These are phyloP conservation scores for Stephania japonica DNA, from an alignment of 164 flowering plant species.

Conservation along the genomic window DNA sequence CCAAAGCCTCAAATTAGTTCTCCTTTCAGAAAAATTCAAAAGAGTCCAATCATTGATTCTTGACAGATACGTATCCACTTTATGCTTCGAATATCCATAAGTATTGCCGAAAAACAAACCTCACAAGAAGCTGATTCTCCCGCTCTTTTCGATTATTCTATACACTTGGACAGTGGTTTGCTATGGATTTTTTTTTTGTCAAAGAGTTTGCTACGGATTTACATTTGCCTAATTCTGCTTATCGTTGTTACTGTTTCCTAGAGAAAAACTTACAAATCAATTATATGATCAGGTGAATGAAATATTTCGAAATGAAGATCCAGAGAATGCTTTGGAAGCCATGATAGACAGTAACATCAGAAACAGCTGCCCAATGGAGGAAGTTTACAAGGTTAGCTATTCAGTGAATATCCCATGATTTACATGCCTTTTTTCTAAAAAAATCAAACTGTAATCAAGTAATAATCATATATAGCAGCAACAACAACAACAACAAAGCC, in stretches of 20 bases:
- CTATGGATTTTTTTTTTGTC: no score
- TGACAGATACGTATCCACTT: not conserved
- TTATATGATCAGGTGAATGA: constrained; percentile 33
- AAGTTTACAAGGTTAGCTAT: constrained; percentile 45
- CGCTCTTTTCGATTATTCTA: not conserved
- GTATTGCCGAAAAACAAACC: not conserved
- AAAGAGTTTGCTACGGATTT: not conserved
- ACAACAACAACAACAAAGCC: no score
- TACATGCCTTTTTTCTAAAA: no score
- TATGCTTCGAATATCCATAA: not conserved
- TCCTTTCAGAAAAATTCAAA: no score
- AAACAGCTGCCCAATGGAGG: constrained; percentile 50
- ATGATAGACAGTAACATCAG: constrained; percentile 43
- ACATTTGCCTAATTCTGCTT: not conserved
- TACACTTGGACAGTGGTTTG: not conserved
- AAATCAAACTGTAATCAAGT: no score
- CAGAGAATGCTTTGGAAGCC: constrained; percentile 41
- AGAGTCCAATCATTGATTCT: no score
- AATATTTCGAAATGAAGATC: constrained; percentile 41
- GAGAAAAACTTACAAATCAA: not conserved
- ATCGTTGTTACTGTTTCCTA: not conserved
- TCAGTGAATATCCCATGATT: not conserved
- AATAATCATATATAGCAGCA: no score
- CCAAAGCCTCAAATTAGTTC: no score
- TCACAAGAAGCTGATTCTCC: constrained; percentile 8